phyloP scores from a whole-genome alignment of 371 early-diverging fungal species.

The Funneliformis caledonium region DNA sequence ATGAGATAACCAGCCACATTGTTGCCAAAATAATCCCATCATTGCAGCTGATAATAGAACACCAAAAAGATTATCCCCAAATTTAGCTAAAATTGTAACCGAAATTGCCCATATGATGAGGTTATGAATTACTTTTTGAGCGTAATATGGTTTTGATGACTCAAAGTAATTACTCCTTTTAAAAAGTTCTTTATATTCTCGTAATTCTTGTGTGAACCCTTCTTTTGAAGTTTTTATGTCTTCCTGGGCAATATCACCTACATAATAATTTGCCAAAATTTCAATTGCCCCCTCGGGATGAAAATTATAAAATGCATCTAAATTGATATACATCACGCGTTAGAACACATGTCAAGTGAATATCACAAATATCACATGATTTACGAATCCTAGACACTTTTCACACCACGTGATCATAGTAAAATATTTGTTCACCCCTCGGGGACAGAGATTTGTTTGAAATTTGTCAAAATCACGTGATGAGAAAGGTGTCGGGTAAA shows the following conservation, averaged over 20 bases:
- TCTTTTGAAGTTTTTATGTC: constrained; percentile 50
- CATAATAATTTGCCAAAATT: constrained; percentile 78
- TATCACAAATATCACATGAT: not conserved
- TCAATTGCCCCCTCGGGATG: constrained; percentile 75
- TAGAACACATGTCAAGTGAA: not conserved
- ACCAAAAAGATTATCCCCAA: constrained; percentile 45
- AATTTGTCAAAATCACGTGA: too few species aligned
- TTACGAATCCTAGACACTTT: too few species aligned
- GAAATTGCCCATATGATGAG: constrained; percentile 59
- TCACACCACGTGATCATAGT: too few species aligned
- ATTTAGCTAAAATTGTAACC: constrained; percentile 52
- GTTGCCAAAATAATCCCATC: constrained; percentile 85
- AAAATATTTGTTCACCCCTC: too few species aligned
- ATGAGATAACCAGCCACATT: constrained; percentile 89
- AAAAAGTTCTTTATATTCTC: constrained; percentile 65
- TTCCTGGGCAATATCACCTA: constrained; percentile 68
- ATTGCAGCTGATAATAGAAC: constrained; percentile 64
- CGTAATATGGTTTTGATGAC: constrained; percentile 71
- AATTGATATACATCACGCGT: not conserved
- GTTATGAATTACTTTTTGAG: constrained; percentile 65
- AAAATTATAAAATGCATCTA: constrained; percentile 88
- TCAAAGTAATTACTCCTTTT: constrained; percentile 68
- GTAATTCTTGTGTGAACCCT: constrained; percentile 58
- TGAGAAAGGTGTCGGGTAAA: not conserved
- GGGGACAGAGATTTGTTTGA: too few species aligned